Evolutionary conservation across 768 basidiomycete species (phyloP), one percentile per base, ranked within the genome.

Genomic region (Rhodosporidiobolus sp.): DNA sequence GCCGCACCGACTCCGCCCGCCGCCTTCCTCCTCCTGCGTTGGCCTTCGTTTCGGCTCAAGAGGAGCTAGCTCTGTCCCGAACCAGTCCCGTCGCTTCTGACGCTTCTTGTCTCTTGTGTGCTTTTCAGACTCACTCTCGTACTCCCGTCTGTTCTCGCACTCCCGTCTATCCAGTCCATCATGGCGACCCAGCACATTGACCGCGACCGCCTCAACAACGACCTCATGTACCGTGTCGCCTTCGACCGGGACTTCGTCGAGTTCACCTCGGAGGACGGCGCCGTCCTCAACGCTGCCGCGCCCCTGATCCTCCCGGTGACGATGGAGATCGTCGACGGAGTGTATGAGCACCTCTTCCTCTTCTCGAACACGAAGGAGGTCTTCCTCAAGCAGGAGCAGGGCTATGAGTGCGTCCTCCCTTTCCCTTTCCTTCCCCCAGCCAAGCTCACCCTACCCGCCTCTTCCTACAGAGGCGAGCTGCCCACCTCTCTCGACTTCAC

Each of bases 341-440:
- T 68, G 7, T 72, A 73, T 56, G 49, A 50, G 48, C 58, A 73
- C 34, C 55, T 73, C 3, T 64, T 73, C n/a, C 24, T 30, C 4
- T 73, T 35, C 55, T 32, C 35, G n/a, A 43, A 63, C 50, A 63
- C 62, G 22, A 63, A 63, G n/a, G 22, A 34, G 49, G 32, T 63
- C 49, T 63, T 63, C 35, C 50, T 63, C 49, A 38, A 50, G 62
- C 48, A 49, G 4, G 49, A 63, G 24, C 5, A 34, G 16, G 62
- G 62, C 14, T 63, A 28, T 38, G 55, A 61, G 46, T 60, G 66
- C 26, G 58, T 24, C 32, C n/a, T 32, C 52, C 30, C 30, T 17
- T 12, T 32, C 24, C 43, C 43, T n/a, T 26, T 45, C n/a, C 26
- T 10, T n/a, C 58, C 43, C 38, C 4, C 11, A 3, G 22, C 24